phyloP scores from a whole-genome alignment of 1,284 basidiomycete genomes.

The Rhodofomes roseus region DNA sequence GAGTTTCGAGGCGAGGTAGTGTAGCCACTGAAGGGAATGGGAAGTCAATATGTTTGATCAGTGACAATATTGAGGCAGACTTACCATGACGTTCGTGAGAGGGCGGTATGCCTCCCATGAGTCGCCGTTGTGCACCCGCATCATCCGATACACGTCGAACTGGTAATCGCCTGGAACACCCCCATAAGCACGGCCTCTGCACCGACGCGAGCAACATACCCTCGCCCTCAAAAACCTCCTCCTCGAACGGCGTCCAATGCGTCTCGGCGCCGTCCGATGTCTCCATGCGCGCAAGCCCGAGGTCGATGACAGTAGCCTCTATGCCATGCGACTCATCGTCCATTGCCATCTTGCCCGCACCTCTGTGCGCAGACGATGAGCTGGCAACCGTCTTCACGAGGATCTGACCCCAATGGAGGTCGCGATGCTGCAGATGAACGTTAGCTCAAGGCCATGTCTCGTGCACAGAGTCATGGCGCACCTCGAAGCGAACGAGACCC shows the following conservation, averaged over 20 bases:
- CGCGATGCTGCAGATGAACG: conserved; percentile 71
- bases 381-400: conserved; percentile 63
- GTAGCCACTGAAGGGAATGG: conserved; percentile 63
- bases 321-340: conserved; percentile 62
- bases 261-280: conserved; percentile 44
- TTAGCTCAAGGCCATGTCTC: conserved; percentile 1
- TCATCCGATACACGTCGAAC: conserved; percentile 92
- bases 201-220: conserved; percentile 36
- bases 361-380: conserved; percentile 28
- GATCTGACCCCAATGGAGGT: conserved; percentile 98
- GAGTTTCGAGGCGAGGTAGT: conserved; percentile 73
- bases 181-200: not conserved
- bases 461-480: conserved; percentile 31
- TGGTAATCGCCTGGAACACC: conserved; percentile 76
- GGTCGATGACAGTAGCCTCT: conserved; percentile 86
- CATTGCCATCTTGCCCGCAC: conserved; percentile 41
- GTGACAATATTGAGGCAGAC: conserved; percentile 19
- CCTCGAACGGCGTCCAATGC: conserved; percentile 77
- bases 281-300: conserved; percentile 86
- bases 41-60: not conserved
- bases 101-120: conserved; percentile 77
- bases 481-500: conserved; percentile 80
- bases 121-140: conserved; percentile 58
- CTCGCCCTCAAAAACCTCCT: conserved; percentile 81
- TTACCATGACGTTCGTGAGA: conserved; percentile 85